These are phyloP conservation scores for Daedaleopsis sinensis DNA, from an alignment of 768 basidiomycete genomes.

Conservation along the genomic window DNA sequence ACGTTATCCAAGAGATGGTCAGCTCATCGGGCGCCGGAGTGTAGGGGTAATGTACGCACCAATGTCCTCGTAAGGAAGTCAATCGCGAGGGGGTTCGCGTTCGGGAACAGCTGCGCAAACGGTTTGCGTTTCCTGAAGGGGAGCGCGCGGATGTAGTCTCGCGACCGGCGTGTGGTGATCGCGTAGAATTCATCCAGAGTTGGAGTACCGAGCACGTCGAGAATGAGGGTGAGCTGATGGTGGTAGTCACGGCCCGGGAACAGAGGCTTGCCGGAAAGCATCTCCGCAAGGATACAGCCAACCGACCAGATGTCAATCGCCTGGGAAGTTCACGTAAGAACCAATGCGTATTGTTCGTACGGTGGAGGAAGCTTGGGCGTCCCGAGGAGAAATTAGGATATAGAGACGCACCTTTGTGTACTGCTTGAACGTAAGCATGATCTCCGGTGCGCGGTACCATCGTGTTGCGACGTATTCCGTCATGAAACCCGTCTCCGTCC, in stretches of 20 bases:
- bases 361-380: not conserved
- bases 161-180: slow-evolving; percentile 88
- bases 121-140: slow-evolving; percentile 90
- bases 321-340: slow-evolving; percentile 31
- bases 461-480: slow-evolving; percentile 98
- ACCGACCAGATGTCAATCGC: slow-evolving; percentile 92
- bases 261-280: slow-evolving; percentile 94
- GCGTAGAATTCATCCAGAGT: slow-evolving; percentile 98
- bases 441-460: slow-evolving; percentile 99
- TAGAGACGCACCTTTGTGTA: slow-evolving; percentile 76
- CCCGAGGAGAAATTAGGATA: slow-evolving; percentile 4
- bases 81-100: slow-evolving; percentile 78
- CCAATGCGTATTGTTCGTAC: not conserved
- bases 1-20: slow-evolving; percentile 2
- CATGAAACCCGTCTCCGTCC: slow-evolving; percentile 75
- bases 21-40: not conserved
- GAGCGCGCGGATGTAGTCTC: slow-evolving; percentile 93
- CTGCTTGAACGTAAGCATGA: slow-evolving; percentile 99
- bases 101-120: slow-evolving; percentile 87
- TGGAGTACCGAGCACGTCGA: slow-evolving; percentile 96
- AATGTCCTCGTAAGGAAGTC: slow-evolving; percentile 85
- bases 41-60: slow-evolving; percentile 37
- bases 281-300: slow-evolving; percentile 91
- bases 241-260: slow-evolving; percentile 98
- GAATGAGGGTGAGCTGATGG: slow-evolving; percentile 92